These are phyloP conservation scores for Phytophthora pistaciae DNA, from an alignment of 352 stramenopile species.

Conservation along the genomic window DNA sequence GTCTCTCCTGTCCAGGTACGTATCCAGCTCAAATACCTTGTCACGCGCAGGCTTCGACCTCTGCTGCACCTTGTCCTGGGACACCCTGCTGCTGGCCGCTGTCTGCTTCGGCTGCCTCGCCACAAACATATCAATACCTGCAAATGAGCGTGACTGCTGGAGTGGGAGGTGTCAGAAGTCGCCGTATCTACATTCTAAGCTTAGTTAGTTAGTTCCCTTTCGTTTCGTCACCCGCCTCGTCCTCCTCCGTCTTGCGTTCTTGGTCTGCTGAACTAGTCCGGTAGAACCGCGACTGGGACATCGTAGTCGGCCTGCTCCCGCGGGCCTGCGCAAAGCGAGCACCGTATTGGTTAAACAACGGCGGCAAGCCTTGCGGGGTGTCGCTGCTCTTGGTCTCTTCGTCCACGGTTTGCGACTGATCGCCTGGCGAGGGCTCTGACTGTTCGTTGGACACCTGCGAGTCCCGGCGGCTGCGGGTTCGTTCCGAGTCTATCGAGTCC, in stretches of 20 bases:
- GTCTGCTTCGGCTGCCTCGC: conserved; percentile 15
- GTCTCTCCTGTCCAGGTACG: conserved; percentile 54
- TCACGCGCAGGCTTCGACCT: conserved; percentile 7
- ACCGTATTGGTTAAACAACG: conserved; percentile 29
- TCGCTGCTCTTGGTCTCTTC: conserved; percentile 32
- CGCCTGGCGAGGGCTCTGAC: conserved; percentile 34
- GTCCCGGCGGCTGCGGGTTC: conserved; percentile 11
- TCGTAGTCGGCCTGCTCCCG: conserved; percentile 8
- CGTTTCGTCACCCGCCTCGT: conserved; percentile 28
- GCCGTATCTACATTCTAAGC: conserved; percentile 30
- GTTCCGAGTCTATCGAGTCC: conserved; percentile 33
- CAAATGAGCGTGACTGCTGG: conserved; percentile 9
- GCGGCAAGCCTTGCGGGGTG: conserved; percentile 10
- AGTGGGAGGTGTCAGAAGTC: conserved; percentile 5
- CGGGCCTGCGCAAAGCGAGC: conserved; percentile 1
- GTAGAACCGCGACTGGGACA: conserved; percentile 14
- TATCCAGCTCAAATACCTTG: conserved; percentile 45
- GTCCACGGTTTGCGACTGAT: conserved; percentile 18
- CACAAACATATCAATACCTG: conserved; percentile 28
- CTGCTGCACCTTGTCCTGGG: conserved; percentile 1
- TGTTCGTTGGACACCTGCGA: conserved; percentile 40
- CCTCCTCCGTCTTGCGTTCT: conserved; percentile 17
- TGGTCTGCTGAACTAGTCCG: neutral
- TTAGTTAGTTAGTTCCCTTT: conserved; percentile 25
- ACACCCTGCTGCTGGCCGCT: neutral